Base-by-base conservation (phyloP, 2,329 filamentous ascomycete species). In the Diaporthe sp. region DNA sequence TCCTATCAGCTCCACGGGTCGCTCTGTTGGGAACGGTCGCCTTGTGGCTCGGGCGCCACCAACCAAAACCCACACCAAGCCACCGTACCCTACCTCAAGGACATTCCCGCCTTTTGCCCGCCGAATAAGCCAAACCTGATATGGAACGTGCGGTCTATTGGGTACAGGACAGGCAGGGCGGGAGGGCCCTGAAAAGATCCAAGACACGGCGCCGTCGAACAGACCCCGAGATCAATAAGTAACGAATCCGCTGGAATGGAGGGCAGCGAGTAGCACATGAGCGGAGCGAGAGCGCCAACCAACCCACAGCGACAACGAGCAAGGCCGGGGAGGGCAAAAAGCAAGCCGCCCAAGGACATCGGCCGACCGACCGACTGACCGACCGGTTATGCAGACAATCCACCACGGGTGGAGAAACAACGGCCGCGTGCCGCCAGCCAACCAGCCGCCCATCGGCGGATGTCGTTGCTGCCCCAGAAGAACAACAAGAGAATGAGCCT, bases 1-100 rank as follows among this genome's bases (percentile, higher is more conserved):
- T 68, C 65, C 49, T 68, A 68, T 68, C 65, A 53, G 31, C 65
- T 68, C 65, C 34, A 69, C 49, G 49, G 65, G n/a, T 55, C 51
- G 49, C 46, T 51, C 22, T 68, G 61, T 39, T 42, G 65, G 57
- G 31, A 68, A 68, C 46, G 65, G 65, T 34, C 65, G 65, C 65
- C 65, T 15, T 69, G 31, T 55, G 62, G 46, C 62, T 68, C 62
- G 22, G 46, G 65, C n/a, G 65, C 12, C n/a, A 51, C 31, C 39
- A 37, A 44, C 31, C 62, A 13, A 51, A 39, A 39, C 34, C 65
- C 65, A 69, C 65, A 42, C n/a, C 49, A 69, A 28, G 49, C 34
- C 65, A 68, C 65, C 46, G 31, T 19, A 68, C 13, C 65, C 34
- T 55, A 42, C 31, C 44, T 13, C 44, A 13, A 46, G 42, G 42